These are phyloP conservation scores for Spiraea crenata DNA, from an alignment of 331 rosid genomes.

Conservation along the genomic window DNA sequence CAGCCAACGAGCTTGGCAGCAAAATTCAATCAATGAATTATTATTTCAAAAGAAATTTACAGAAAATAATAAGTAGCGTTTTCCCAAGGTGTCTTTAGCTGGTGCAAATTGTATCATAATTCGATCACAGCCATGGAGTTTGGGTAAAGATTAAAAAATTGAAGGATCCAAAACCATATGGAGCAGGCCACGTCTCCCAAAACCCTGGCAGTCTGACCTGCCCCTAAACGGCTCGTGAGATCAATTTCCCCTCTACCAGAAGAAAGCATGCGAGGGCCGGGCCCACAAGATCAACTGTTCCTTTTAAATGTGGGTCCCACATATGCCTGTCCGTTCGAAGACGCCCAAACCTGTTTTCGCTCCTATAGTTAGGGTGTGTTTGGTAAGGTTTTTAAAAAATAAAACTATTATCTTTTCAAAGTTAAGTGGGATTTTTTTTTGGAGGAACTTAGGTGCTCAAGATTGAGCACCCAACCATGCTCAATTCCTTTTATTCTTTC, in stretches of 20 bases:
- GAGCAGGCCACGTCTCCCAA: constrained; percentile 38
- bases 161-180: constrained; percentile 12
- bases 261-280: constrained; percentile 1
- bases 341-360: too few relatives aligned
- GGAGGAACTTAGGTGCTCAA: too few relatives aligned
- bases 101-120: neutral
- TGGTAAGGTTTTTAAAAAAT: too few relatives aligned
- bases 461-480: too few relatives aligned
- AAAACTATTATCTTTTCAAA: too few relatives aligned
- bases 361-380: too few relatives aligned
- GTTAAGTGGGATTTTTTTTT: too few relatives aligned
- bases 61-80: constrained; percentile 11
- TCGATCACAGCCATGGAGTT: constrained; percentile 15
- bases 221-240: constrained; percentile 18
- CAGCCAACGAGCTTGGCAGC: constrained; percentile 8
- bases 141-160: neutral
- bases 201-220: constrained; percentile 25
- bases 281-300: constrained; percentile 38
- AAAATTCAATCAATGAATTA: neutral
- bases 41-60: neutral
- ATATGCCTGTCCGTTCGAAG: too few relatives aligned
- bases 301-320: neutral
- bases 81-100: constrained; percentile 25
- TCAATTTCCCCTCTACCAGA: neutral
- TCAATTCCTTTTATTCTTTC: too few relatives aligned